Base-by-base conservation (phyloP, 179 eudicot species). In the Monotropa hypopitys region DNA sequence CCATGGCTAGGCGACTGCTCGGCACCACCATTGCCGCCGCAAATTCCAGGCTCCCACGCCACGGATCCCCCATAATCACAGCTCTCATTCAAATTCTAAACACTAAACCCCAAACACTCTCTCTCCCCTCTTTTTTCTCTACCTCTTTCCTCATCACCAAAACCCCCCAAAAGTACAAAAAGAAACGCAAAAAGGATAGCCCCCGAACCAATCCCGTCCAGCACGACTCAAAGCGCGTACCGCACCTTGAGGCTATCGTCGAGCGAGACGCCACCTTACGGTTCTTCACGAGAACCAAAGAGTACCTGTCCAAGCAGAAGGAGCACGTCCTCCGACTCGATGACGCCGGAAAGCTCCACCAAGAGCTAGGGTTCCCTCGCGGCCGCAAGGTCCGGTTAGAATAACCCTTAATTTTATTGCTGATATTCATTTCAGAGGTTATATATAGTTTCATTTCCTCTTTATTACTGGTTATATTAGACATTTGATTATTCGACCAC, bases 131-230 rank as follows among this genome's bases (percentile, higher is more conserved):
- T 42, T 65, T 79, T 76, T 93, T 87, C 84, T 90, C 97, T 70
- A 91, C 93, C 81, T 95, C 97, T 23, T 95, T 93, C 80, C 89
- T 93, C 77, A 49, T 86, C 85, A 95, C 97, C 74, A 93, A 95
- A 87, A 88, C 84, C 80, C 97, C 97, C 43, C 89, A 90, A 76
- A 88, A 87, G 49, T 81, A 85, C 85, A 85, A 72, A 46, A 83
- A 86, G 40, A 88, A 87, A 46, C 88, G 87, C 70, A 88, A 84
- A 69, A 83, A 88, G 62, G 90, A 87, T 16, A 78, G 85, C 82
- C 87, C 98, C 1, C 76, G 97, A 42, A 88, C 90, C 72, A 90
- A 81, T 49, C 86, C 51, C 3, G 81, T 95, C 72, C 97, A 93
- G 47, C 89, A 83, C 80, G 73, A 85, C 16, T 83, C 90, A 53